Evolutionary conservation across 768 basidiomycete species (phyloP), one percentile per base, ranked within the genome.

Genomic region (Ramaria rubella): DNA sequence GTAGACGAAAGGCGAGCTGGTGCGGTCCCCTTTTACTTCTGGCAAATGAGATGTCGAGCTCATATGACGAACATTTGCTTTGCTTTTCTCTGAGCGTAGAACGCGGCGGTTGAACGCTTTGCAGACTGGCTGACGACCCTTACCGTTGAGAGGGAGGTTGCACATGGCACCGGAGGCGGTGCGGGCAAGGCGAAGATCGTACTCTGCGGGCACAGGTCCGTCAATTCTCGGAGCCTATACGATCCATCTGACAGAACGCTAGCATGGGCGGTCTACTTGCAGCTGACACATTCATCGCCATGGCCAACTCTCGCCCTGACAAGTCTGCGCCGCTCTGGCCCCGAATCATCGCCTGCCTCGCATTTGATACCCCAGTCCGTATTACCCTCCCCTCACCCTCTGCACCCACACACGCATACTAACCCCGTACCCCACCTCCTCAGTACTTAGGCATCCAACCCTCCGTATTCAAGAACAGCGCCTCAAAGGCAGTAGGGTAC

Each of bases 221-320:
- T 62, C n/a, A n/a, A n/a, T n/a, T n/a, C n/a, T n/a, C n/a, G n/a
- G n/a, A n/a, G n/a, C n/a, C n/a, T n/a, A n/a, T n/a, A n/a, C n/a
- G n/a, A n/a, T n/a, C n/a, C n/a, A n/a, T n/a, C n/a, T n/a, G n/a
- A n/a, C n/a, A n/a, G n/a, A n/a, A n/a, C n/a, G n/a, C 19, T 24
- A 94, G 94, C 66, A 96, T 96, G 94, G 94, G 94, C 21, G 94
- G 94, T 2, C 72, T 96, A 21, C 77, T 97, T 2, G 86, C 86
- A 26, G 90, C 94, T 2, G 94, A 97, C 63, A 81, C 88, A 4
- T 70, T 93, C 29, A 69, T 86, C 26, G 87, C 85, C 64, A 87
- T 96, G 57, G 72, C 81, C 33, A 76, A 79, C 15, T 75, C 84
- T 29, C 77, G 87, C 21, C 82, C 87, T 5, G 84, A 90, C 61